Base-by-base conservation (phyloP, 768 basidiomycete genomes). In the Brasilioporus rufonigricans region DNA sequence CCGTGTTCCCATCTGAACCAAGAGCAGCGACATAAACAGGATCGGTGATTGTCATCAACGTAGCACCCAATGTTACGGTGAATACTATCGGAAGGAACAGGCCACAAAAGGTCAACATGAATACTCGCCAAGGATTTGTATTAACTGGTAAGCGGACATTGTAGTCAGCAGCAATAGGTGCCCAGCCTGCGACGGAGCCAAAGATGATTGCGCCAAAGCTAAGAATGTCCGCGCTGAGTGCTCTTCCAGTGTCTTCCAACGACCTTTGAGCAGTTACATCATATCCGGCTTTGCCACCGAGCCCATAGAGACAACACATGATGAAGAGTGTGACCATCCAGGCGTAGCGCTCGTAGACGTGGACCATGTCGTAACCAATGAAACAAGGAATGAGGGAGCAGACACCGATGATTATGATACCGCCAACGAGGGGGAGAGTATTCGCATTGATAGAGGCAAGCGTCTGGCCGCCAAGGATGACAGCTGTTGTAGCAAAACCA, bases 381-480 rank as follows among this genome's bases (percentile, higher is more conserved):
- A 80, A 76, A 56, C 78, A 79, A 18, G 77, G 77, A 19, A 79
- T 61, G 31, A 80, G 59, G 45, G 68, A 73, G 55, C 71, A 73
- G 8, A 80, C 46, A 12, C 70, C 71, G 26, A 80, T 71, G 38
- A 84, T 75, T 49, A 80, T 72, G 51, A 83, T 75, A 32, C 79
- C 80, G 4, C 72, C 80, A 14, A 75, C 70, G 13, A 82, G 73
- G 0, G 79, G 73, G 4, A 82, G 73, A 1, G 74, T 74, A 10
- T 69, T 71, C 21, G 76, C 63, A 50, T 77, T 76, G 54, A 81
- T 70, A 12, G 76, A 77, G 5, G 76, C 74, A 48, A 80, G 73
- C 0, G 77, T 77, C 54, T 83, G 79, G 2, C 80, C 82, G 16
- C 81, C 81, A 2, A 81, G 71, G 48, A 83, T 80, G n/a, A 81